A percentile compares a stretch with the other conserved stretches of the same genome.
Evolutionary conservation across 139 green algal species (phyloP).

Genomic region (Micractinium sp.): DNA sequence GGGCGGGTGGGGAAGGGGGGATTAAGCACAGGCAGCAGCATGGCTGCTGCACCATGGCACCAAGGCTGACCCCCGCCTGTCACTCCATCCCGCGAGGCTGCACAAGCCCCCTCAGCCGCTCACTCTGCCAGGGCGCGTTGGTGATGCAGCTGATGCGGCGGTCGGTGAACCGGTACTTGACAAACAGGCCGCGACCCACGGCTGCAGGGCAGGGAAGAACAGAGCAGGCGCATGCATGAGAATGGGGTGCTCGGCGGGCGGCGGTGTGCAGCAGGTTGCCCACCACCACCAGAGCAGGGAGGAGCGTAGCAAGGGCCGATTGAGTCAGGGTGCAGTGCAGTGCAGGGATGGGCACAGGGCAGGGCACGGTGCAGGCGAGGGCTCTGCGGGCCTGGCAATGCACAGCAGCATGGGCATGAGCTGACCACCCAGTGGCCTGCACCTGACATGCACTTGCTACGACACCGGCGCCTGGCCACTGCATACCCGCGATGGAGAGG

Average conservation of each 20-base stretch:
- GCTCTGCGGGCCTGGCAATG: too few species aligned
- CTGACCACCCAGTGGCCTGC: background rate
- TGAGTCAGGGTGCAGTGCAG: too few species aligned
- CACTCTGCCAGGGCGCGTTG: constrained; percentile 87
- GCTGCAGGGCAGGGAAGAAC: background rate
- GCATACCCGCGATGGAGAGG: constrained; percentile 74
- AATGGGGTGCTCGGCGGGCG: background rate
- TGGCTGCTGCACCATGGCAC: background rate
- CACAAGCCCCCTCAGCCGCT: background rate
- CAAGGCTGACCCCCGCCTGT: background rate
- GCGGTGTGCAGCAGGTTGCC: background rate
- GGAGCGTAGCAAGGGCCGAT: too few species aligned
- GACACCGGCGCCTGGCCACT: too few species aligned
- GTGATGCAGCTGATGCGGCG: constrained; percentile 80
- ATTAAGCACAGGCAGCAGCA: background rate
- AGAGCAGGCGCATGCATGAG: background rate
- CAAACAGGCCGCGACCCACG: constrained; percentile 76
- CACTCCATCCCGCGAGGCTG: background rate
- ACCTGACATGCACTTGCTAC: too few species aligned
- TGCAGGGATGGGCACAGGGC: too few species aligned
- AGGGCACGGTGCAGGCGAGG: too few species aligned
- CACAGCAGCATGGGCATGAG: too few species aligned
- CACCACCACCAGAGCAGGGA: too few species aligned
- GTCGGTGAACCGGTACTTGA: constrained; percentile 93
- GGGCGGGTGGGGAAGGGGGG: background rate